Evolutionary conservation across 495 filamentous ascomycete species (phyloP), one percentile per base, ranked within the genome.

Genomic region (Penicillium paradoxum): DNA sequence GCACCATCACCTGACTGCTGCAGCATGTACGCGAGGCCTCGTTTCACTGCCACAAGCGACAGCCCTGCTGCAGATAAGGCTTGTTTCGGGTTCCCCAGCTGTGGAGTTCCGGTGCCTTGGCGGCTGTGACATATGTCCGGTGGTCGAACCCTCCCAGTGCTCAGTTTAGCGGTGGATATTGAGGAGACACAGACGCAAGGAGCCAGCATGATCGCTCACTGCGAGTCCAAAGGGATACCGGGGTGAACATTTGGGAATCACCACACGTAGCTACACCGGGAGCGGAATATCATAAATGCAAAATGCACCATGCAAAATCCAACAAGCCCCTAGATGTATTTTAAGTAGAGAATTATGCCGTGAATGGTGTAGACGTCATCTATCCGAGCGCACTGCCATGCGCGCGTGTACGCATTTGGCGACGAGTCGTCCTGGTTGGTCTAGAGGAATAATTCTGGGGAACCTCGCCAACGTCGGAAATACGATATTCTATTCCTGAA

Each of bases 1-100:
- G 41, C 47, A 40, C 27, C 46, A 49, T 60, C 55, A 55, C 46
- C 51, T 55, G 55, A 61, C 44, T 45, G 6, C 33, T 50, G 30
- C 58, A 48, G 46, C 42, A 58, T 55, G 37, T 58, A 46, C 46
- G 29, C 41, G 27, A 41, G 19, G 29, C 49, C 32, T 42, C 19
- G 39, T 51, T 27, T 9, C 21, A 15, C 49, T 51, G 27, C 29
- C 49, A 43, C 49, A 42, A 32, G 27, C 38, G 49, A 43, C 27
- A 43, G 49, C 38, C 49, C 19, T 51, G 13, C 49, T 25, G 45
- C 45, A 48, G 14, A 14, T 29, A 37, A 51, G 19, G 38, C 39
- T 51, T 51, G 45, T 43, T 36, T 15, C 19, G 8, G 27, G 10
- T 22, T 29, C 39, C 37, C 38, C 8, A 19, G 13, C 6, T 25